Base-by-base conservation (phyloP, 192 early-diverging fungal species). In the Mortierella alpina region DNA sequence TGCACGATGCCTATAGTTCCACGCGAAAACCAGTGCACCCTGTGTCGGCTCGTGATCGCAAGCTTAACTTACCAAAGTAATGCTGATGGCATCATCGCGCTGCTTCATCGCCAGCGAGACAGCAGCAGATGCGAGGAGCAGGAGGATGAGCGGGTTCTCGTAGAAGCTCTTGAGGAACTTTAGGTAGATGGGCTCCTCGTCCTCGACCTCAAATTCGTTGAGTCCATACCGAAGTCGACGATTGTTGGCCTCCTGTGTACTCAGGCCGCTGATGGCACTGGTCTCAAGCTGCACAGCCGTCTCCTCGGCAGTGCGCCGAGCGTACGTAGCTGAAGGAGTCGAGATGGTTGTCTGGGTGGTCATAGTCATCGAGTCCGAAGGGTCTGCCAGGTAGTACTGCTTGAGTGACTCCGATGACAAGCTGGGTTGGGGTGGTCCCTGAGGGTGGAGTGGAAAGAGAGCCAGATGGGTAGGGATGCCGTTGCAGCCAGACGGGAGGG, bases 151-250 rank as follows among this genome's bases (percentile, higher is more conserved):
- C 2, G 94, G 94, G 82, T 96, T 93, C 63, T 95, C 91, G 1
- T 74, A 76, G 75, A 96, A 94, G 70, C 92, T 92, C 42, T 96
- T 95, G n/a, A 92, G 49, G 67, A 95, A 94, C 81, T 95, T 96
- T 20, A 87, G 59, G 23, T 87, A 68, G 23, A 93, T 46, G 17
- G 90, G 73, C 58, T 96, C 94, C 13, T 86, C 87, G 44, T 93
- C 90, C 48, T 88, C 89, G 17, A 83, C 68, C 44, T 90, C 87
- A 59, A 95, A 83, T 68, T 93, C 91, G 68, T 95, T 95, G 13
- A 72, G 61, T 0, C 94, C 94, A 57, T 88, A 82, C 15, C 86
- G 72, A 47, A 65, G 60, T 6, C 82, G 81, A 18, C 89, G 78
- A 15, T 66, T 66, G 46, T 54, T 58, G 12, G 87, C 84, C 66